Evolutionary conservation across 495 filamentous ascomycete species (phyloP), one percentile per base, ranked within the genome.

Genomic region (Penicillium waksmanii): DNA sequence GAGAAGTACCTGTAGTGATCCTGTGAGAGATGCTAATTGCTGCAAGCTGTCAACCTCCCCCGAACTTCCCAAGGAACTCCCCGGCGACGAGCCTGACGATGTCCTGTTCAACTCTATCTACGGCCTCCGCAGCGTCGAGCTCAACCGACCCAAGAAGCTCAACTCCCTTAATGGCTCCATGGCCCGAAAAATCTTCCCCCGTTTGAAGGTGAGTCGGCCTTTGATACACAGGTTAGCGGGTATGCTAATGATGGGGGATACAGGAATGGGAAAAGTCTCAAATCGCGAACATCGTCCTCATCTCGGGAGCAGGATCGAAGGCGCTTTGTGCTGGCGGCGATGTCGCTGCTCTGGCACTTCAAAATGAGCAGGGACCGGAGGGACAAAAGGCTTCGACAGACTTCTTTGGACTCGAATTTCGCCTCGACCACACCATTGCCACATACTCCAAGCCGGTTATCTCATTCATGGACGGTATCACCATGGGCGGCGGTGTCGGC

Each of bases 401-500:
- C 38, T 98, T 93, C 78, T 98, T 98, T 68, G 89, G 74, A 9
- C 84, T 91, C 47, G 95, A 98, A 85, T 98, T 97, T 80, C 84
- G 86, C 68, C 87, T 98, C 53, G 89, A 98, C 76, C 95, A 98
- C 76, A 74, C 91, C 52, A 93, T 98, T 66, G 93, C 96, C n/a
- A 97, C 93, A 50, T 97, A 94, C 79, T 65, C 77, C 25, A 98
- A 97, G 78, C 95, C 95, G 3, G 95, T 93, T 70, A 85, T 98
- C 50, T 92, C 96, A 38, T 89, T 97, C 72, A 93, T 98, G 88
- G 96, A 98, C 69, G 95, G 95, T 56, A 88, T 96, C 68, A 98
- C 96, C 23, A 98, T 98, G 95, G 95, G 95, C 58, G 95, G 95
- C 53, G 95, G 95, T 53, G 96, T 98, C 31, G 95, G 95, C 3